Percentiles rank a stretch among this genome's conserved stretches.
Conservation (phyloP, 163 green algal species). For the Chloromonas sp. region DNA sequence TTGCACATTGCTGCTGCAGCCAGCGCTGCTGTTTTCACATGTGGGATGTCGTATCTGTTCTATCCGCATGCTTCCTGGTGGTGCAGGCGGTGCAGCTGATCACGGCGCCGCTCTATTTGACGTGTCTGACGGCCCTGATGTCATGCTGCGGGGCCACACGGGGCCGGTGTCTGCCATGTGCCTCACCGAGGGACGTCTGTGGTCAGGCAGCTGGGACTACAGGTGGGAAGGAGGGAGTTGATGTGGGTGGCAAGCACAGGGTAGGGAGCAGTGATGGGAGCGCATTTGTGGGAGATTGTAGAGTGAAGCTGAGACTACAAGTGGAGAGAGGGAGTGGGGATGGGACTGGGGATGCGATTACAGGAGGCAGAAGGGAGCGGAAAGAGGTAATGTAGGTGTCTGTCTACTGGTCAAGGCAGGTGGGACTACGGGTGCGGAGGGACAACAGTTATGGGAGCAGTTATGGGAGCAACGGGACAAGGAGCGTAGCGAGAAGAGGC, state of each 20-base stretch:
- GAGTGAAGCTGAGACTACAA: neutral
- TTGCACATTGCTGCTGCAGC: neutral
- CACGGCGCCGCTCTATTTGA: slow-evolving; percentile 8
- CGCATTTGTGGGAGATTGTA: neutral
- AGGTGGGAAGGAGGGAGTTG: slow-evolving; percentile 7
- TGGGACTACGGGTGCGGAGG: neutral
- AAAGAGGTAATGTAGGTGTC: neutral
- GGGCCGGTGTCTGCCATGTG: slow-evolving; percentile 27
- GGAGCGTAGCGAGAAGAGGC: too few relatives aligned
- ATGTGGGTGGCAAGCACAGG: neutral
- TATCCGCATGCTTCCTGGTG: too few relatives aligned
- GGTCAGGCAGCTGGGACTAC: slow-evolving; percentile 28
- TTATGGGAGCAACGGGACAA: too few relatives aligned
- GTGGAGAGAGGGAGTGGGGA: neutral
- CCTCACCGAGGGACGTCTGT: slow-evolving; percentile 14
- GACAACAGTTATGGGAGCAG: too few relatives aligned
- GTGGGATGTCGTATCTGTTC: too few relatives aligned
- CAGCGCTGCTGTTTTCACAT: neutral
- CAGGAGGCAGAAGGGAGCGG: neutral
- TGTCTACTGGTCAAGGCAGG: neutral
- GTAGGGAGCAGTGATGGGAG: neutral
- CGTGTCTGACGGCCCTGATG: slow-evolving; percentile 4
- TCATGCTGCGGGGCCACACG: slow-evolving; percentile 21
- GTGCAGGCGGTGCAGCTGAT: neutral
- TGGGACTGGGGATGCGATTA: neutral